Base-by-base conservation (phyloP, 768 basidiomycete species). In the Sarcodon aspratus region DNA sequence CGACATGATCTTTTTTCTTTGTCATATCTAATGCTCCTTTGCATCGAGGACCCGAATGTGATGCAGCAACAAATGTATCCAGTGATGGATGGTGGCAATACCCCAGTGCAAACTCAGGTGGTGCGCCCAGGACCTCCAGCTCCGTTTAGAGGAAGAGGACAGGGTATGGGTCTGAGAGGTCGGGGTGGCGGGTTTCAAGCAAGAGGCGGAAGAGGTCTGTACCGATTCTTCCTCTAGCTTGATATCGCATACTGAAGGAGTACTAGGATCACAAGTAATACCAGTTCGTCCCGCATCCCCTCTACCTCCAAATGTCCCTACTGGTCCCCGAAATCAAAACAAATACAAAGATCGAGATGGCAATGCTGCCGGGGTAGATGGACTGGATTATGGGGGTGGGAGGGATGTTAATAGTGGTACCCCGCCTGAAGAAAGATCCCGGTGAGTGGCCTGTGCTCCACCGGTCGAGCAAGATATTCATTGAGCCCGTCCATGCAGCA, bases 321-420 rank as follows among this genome's bases (percentile, higher is more conserved):
- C 89, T 0, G 89, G 89, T 1, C 89, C 89, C 10, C 73, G 89
- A 40, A 90, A 90, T 61, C 85, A 86, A 63, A 87, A 86, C 60
- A 88, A 88, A 60, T 91, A 92, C 68, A 91, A 90, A 69, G 89
- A 92, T 62, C 74, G 87, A 37, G 88, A 91, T 59, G 80, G 79
- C 12, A 87, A 87, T 58, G 84, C 85, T 1, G 83, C 86, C 51
- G 86, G 86, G 27, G 85, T 88, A 10, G 88, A 91, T 59, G 88
- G 89, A n/a, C 64, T 92, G 57, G 89, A 92, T 61, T 92, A 92
- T 55, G 88, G 86, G 2, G 86, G 81, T 5, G 64, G 63, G 6
- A 59, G 56, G 0, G 65, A 56, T 18, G 56, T 49, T 3, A 59
- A 53, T 6, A 62, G 53, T 2, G 54, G 48, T 6, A 45, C 45